These are phyloP conservation scores for Sporisorium exsertum DNA, from an alignment of 1,284 basidiomycete species.

Conservation along the genomic window DNA sequence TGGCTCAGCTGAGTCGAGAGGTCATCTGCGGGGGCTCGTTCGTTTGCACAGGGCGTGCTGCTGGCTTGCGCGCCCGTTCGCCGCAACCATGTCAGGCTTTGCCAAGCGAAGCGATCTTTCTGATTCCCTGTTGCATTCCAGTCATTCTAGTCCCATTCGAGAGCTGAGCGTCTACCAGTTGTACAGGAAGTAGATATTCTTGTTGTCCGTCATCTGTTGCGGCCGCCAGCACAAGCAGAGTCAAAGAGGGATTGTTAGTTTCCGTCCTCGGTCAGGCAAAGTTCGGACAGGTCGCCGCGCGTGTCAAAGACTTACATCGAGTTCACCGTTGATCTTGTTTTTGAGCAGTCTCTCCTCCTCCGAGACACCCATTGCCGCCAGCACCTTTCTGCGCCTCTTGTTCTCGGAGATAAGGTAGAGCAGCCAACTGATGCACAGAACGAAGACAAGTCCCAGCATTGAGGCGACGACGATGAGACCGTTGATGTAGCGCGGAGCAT, in stretches of 20 bases:
- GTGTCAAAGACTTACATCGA: conserved; percentile 19
- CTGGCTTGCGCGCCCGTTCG: too few relatives aligned
- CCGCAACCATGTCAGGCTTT: too few relatives aligned
- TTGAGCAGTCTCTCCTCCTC: conserved; percentile 35
- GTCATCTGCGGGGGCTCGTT: too few relatives aligned
- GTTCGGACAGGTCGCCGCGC: neutral
- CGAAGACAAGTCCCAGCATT: conserved; percentile 26
- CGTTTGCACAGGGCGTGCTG: too few relatives aligned
- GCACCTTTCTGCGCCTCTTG: conserved; percentile 24
- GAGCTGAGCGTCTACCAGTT: conserved; percentile 13
- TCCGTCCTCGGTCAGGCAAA: too few relatives aligned
- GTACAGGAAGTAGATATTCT: conserved; percentile 40
- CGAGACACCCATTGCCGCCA: conserved; percentile 25
- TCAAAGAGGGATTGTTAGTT: neutral
- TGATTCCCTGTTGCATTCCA: too few relatives aligned
- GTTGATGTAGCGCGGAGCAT: conserved; percentile 65
- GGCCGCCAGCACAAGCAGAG: too few relatives aligned
- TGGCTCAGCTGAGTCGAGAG: too few relatives aligned
- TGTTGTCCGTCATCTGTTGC: conserved; percentile 41
- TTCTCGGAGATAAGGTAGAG: conserved; percentile 27
- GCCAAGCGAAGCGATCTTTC: too few relatives aligned
- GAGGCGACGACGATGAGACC: conserved; percentile 59
- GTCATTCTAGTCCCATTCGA: too few relatives aligned
- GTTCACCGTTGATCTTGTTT: conserved; percentile 43
- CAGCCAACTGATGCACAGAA: conserved; percentile 24